Evolutionary conservation across 768 basidiomycete species (phyloP), one percentile per base, ranked within the genome.

Genomic region (Gymnopilus dilepis): DNA sequence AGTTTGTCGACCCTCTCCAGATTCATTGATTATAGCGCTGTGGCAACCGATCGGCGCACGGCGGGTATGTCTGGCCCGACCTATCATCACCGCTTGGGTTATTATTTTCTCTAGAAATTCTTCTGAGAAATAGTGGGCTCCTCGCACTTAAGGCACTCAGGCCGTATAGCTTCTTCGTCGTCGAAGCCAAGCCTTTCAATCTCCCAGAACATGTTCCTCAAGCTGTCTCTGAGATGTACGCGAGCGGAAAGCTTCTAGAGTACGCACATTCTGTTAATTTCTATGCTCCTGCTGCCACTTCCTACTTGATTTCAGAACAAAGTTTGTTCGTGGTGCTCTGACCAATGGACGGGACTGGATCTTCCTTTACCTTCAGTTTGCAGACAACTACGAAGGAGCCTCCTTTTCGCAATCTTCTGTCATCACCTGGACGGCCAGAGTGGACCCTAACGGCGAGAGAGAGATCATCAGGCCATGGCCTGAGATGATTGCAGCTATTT

Each of bases 291-390:
- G 40, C 61, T 59, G 48, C 58, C 41, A 55, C 63, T 56, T 21
- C 42, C 54, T 55, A 53, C 40, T 43, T 56, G 53, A 53, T 43
- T 47, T 55, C 59, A 71, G 70, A 58, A 67, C 63, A 66, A 41
- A 61, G 34, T 56, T 68, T 41, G 28, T 72, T 52, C 67, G 70
- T 56, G 70, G 70, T 41, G 70, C 65, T 61, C 62, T 71, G 61
- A 70, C 70, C 43, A 66, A 68, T 64, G 69, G 69, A 40, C 63
- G 61, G 34, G 54, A 60, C 19, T 71, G 69, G 70, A 68, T 68
- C 62, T 69, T 71, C 61, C 62, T 68, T 48, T 33, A 65, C 48
- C 38, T 68, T 41, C 56, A 57, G 47, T 51, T 66, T 51, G 65
- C 59, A 31, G 50, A 60, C 54, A 54, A 69, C 67, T 26, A 61